Percentiles rank a stretch among this genome's conserved stretches.
Evolutionary conservation across 257 asterid genomes (phyloP).

Genomic region (Ilex aquifolium): DNA sequence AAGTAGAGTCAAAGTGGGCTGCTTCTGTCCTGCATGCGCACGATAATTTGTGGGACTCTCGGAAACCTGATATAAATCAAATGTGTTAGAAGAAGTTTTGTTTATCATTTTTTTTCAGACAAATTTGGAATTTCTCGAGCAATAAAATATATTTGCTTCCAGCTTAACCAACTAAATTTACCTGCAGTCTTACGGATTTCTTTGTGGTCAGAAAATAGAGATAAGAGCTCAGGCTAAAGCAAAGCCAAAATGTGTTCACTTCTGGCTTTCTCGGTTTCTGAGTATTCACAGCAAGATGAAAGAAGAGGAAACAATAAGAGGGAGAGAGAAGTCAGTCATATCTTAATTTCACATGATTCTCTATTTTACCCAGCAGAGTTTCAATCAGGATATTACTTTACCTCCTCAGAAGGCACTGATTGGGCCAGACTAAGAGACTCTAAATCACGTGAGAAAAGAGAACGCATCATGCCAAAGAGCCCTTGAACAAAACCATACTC

Average conservation of each 20-base stretch:
- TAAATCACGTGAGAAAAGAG: slow-evolving; percentile 56
- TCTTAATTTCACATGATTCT: not conserved
- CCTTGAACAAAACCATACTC: slow-evolving; percentile 87
- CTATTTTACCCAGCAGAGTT: not conserved
- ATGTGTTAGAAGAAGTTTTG: not conserved
- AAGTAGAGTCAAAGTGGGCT: slow-evolving; percentile 65
- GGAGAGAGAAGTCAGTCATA: not conserved
- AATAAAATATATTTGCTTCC: not conserved
- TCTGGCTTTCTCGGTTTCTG: slow-evolving; percentile 69
- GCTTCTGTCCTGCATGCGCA: slow-evolving; percentile 54
- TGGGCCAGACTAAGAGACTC: slow-evolving; percentile 48
- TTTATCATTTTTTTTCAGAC: not conserved
- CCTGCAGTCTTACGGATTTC: slow-evolving; percentile 78
- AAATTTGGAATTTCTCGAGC: not conserved
- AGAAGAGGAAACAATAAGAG: not conserved
- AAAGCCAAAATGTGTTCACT: slow-evolving; percentile 58
- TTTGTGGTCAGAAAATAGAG: slow-evolving; percentile 75
- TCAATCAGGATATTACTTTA: slow-evolving; percentile 12
- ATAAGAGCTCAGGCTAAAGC: slow-evolving; percentile 92
- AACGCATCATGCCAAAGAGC: slow-evolving; percentile 69
- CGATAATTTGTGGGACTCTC: slow-evolving; percentile 45
- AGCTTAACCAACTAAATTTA: slow-evolving; percentile 14
- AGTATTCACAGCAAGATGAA: slow-evolving; percentile 15
- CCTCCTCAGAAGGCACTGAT: slow-evolving; percentile 55
- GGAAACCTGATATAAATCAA: slow-evolving; percentile 48